These are phyloP conservation scores for Blepharisma undulans DNA, from an alignment of 169 alveolate genomes.

Conservation along the genomic window DNA sequence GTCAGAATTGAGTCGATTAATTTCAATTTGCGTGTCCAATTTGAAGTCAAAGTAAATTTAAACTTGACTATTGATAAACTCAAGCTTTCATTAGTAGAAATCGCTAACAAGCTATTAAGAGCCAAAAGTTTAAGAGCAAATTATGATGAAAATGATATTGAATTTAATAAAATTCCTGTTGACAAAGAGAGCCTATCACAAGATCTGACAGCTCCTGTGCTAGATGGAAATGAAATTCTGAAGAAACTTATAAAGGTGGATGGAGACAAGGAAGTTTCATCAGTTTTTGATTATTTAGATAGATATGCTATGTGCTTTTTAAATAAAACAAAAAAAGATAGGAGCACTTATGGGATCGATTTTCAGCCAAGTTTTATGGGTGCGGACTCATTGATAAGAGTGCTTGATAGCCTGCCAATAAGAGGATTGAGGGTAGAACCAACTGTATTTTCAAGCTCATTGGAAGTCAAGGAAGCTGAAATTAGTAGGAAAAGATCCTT, in stretches of 20 bases:
- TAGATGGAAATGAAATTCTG: background rate
- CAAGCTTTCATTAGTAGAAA: background rate
- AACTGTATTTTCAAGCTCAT: background rate
- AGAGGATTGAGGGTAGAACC: background rate
- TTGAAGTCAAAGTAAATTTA: background rate
- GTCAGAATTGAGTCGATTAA: background rate
- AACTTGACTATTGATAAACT: background rate
- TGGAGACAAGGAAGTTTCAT: background rate
- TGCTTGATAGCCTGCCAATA: background rate
- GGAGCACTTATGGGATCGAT: background rate
- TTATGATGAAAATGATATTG: background rate
- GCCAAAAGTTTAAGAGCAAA: background rate
- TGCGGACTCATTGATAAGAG: background rate
- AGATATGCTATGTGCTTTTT: background rate
- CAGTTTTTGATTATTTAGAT: background rate
- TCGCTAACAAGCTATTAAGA: background rate
- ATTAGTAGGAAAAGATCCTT: background rate
- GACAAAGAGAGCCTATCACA: background rate
- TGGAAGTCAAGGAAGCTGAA: background rate
- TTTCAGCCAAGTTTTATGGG: background rate
- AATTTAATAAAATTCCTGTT: background rate
- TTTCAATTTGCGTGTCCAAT: background rate
- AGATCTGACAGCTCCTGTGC: background rate
- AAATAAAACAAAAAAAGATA: background rate
- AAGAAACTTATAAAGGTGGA: background rate